These are phyloP conservation scores for Anastatica hierochuntica DNA, from an alignment of 345 rosid genomes.

Conservation along the genomic window DNA sequence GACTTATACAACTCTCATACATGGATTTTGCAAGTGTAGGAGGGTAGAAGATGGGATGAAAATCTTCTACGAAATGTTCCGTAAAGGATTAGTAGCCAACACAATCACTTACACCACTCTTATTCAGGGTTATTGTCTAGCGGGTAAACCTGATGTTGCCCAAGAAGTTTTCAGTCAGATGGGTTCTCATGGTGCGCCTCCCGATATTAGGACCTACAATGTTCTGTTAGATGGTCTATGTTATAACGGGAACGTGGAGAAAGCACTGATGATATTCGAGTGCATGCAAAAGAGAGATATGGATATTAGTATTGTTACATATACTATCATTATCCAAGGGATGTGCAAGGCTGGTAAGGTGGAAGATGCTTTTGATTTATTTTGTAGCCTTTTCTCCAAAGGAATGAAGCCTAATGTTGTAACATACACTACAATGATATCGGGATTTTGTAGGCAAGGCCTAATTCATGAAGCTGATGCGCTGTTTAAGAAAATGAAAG, in stretches of 20 bases:
- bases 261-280: slow-evolving; percentile 10
- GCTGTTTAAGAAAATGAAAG: no score
- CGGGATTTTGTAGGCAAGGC: no score
- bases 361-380: slow-evolving; percentile 27
- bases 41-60: no score
- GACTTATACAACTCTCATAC: no score
- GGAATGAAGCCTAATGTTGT: slow-evolving; percentile 33
- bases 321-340: slow-evolving; percentile 30
- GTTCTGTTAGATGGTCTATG: slow-evolving; percentile 20
- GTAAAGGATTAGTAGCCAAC: no score
- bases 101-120: no score
- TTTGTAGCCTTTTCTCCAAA: slow-evolving; percentile 18
- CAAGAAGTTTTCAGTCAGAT: slow-evolving; percentile 16
- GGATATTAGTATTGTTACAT: slow-evolving; percentile 19
- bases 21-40: no score
- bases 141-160: slow-evolving; percentile 11
- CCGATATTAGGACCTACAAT: slow-evolving; percentile 18
- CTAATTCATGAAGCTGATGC: no score
- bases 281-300: slow-evolving; percentile 11
- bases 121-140: slow-evolving; percentile 14
- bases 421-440: no score
- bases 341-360: slow-evolving; percentile 31
- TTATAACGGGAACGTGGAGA: slow-evolving; percentile 6
- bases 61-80: no score
- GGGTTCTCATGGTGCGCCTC: slow-evolving; percentile 8